Evolutionary conservation across 2,329 filamentous ascomycete species (phyloP), one percentile per base, ranked within the genome.

Genomic region (Neodidymelliopsis sp.): DNA sequence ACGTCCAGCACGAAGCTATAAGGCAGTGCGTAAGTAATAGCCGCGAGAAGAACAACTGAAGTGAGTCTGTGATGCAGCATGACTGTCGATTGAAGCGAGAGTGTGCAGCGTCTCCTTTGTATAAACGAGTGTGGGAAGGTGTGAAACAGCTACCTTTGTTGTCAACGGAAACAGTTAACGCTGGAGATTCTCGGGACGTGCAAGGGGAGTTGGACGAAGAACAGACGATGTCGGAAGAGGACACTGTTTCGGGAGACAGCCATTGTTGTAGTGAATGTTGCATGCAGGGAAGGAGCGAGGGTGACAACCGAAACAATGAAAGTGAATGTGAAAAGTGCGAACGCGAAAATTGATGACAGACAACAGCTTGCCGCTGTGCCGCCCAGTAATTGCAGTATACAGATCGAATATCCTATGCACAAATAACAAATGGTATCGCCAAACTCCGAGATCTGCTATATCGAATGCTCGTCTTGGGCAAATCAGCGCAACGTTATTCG

Each of bases 391-490:
- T 33, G 41, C 35, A 36, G 20, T 36, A 13, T 34, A 29, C 18
- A 43, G 30, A 33, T 37, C 28, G 53, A 45, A 45, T 53, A 24
- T 40, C 48, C 31, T 63, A 57, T 59, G 43, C 45, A 57, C 49
- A 60, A 48, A 36, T 27, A n/a, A n/a, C 45, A 38, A 19, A 27
- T 49, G 29, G 50, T 53, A 58, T 54, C 45, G 33, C 44, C 54
- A 43, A 44, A 63, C 63, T 59, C 53, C 62, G 49, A 42, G 35
- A 18, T 42, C 48, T 49, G 49, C 45, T 49, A 45, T 46, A 25
- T 46, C 46, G 44, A 43, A 55, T 56, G 50, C 50, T 38, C 25
- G 36, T n/a, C 35, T 42, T 44, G 16, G 13, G 53, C 28, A 16
- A 31, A 16, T 52, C 37, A 42, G 45, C 25, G 29, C 23, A 3